Evolutionary conservation across 1,284 basidiomycete genomes (phyloP), one percentile per base, ranked within the genome.

Genomic region (Rhodotorula glutinis): DNA sequence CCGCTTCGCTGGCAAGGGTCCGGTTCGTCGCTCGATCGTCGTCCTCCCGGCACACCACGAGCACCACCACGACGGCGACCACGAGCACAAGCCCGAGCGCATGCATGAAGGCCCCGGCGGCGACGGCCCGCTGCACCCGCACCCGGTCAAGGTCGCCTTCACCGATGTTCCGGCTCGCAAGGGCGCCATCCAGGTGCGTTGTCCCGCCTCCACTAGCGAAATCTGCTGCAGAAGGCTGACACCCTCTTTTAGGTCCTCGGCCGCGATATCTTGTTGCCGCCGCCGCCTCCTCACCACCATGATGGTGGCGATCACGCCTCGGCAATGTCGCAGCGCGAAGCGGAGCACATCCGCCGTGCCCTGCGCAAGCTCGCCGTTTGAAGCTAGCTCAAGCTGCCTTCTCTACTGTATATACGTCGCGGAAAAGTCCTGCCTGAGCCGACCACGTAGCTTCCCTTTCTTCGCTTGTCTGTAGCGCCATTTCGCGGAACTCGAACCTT

Each of bases 181-280:
- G 4, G 75, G 73, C 27, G 75, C 75, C n/a, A 67, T 75, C 30
- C 74, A 75, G 55, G 74, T 74, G 16, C 5, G 11, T 19, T 21
- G 0, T 38, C 2, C 5, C 43, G 0, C 43, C 29, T 13, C n/a
- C 62, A 9, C 4, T 21, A 4, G 23, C 5, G 0, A 1, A 11
- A 21, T 8, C 5, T 27, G n/a, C 14, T 9, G 25, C 17, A 19
- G 53, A 13, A 3, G 33, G 19, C 19, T 38, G 27, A 43, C 17
- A 3, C 23, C 9, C n/a, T 5, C 47, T 10, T 27, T 16, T 59
- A 74, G 73, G 64, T 72, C 33, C 61, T 74, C 51, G 62, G 56
- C 33, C 27, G 33, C 56, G 57, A 69, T 44, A 59, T 62, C 41
- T 54, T 75, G 51, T 57, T 75, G 13, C 69, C 65, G 29, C 74